Base-by-base conservation (phyloP, 2,329 filamentous ascomycete species). In the Lachnellula arida region DNA sequence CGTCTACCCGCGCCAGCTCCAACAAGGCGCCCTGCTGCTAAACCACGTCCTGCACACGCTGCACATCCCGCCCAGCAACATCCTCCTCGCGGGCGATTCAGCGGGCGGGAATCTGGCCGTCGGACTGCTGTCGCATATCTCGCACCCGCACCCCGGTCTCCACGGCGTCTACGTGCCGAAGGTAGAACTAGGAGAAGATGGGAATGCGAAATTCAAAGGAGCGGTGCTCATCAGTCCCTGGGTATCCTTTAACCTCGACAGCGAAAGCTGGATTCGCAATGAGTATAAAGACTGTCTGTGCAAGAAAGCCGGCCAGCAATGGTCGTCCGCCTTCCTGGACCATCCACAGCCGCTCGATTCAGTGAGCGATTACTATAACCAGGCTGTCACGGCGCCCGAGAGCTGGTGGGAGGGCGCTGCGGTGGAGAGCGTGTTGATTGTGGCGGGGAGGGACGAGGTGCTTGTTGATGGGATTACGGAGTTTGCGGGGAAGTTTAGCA, bases 171-270 rank as follows among this genome's bases (percentile, higher is more conserved):
- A 3, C 79, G 85, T 83, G 43, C 67, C 74, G 0, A 67, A 71
- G 0, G 55, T 84, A 19, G 53, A 66, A 0, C 65, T 81, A 6
- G 63, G 68, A 32, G 8, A 32, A 32, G 8, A 11, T 0, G 66
- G 65, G 3, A 75, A 74, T n/a, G n/a, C n/a, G n/a, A n/a, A n/a
- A 8, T 69, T 86, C 15, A 74, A 74, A 2, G 81, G 75, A 3
- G 74, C 76, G 0, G 64, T 84, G 7, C 71, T 85, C 6, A 76
- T 86, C 54, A 78, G 76, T 0, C 83, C 84, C 0, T 87, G 84
- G 83, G 72, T 76, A 1, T 75, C 75, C 1, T 78, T 86, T 58
- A 71, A 73, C n/a, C 72, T 71, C 0, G 68, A 74, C 17, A 74
- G 75, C 25, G 67, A 71, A 0, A 74, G 73, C 2, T 75, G 74